Evolutionary conservation across 805 yeast genomes (phyloP).

Genomic region (Metschnikowia gelsemii): DNA sequence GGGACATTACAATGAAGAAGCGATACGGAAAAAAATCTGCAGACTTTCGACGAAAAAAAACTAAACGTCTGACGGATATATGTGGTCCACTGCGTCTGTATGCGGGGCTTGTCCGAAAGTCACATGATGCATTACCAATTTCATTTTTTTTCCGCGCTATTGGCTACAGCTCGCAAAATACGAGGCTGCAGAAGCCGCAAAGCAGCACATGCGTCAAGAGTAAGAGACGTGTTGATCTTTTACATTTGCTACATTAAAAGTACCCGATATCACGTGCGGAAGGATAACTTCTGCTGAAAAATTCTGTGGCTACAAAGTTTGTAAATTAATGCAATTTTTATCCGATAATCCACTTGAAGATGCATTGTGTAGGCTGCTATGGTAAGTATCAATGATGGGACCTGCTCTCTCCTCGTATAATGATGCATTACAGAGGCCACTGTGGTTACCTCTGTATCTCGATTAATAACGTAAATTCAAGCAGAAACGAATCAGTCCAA

Average conservation of each 20-base stretch:
- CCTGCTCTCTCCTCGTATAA: too few species aligned
- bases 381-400: too few species aligned
- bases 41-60: neutral
- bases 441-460: too few species aligned
- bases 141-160: conserved; percentile 9
- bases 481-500: too few species aligned
- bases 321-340: too few species aligned
- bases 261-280: too few species aligned
- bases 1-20: conserved; percentile 12
- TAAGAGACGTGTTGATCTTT: neutral
- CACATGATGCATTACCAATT: conserved; percentile 6
- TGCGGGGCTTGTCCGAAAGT: conserved; percentile 6
- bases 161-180: conserved; percentile 3
- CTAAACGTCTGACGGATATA: conserved; percentile 3
- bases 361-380: too few species aligned
- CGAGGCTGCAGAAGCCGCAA: neutral
- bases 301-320: too few species aligned
- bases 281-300: too few species aligned
- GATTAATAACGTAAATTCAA: too few species aligned
- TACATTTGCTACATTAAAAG: too few species aligned
- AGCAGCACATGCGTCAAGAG: neutral
- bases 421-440: too few species aligned
- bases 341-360: neutral
- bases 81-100: conserved; percentile 11
- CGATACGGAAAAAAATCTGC: neutral